These are phyloP conservation scores for Schizonepeta tenuifolia DNA, from an alignment of 257 asterid species.

Conservation along the genomic window DNA sequence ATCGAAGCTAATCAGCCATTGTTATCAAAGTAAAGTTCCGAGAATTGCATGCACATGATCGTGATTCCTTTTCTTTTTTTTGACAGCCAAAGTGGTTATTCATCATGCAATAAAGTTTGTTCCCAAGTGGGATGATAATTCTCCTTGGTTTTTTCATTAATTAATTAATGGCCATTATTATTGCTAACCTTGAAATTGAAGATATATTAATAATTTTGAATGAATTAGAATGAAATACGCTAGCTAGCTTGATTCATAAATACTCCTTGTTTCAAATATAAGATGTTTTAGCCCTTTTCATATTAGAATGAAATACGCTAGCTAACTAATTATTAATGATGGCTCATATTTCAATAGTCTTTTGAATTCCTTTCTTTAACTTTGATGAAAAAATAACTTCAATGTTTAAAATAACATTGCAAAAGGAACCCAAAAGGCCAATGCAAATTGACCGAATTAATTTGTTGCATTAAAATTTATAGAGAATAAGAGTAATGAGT, in stretches of 20 bases:
- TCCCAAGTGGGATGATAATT: slow-evolving; percentile 11
- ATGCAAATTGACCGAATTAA: no score
- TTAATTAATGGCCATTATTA: not conserved
- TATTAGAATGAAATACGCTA: no score
- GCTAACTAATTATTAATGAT: no score
- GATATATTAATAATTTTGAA: not conserved
- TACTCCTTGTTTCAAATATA: no score
- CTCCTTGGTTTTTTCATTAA: slow-evolving; percentile 1
- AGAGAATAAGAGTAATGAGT: no score
- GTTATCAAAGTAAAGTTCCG: slow-evolving; percentile 30
- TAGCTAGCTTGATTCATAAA: not conserved
- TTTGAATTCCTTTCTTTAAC: no score
- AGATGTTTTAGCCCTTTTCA: no score
- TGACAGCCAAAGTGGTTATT: slow-evolving; percentile 16
- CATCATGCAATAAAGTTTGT: slow-evolving; percentile 28
- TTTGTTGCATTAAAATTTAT: no score
- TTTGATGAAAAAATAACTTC: no score
- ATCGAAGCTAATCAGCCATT: slow-evolving; percentile 14
- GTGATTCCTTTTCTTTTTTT: slow-evolving; percentile 24
- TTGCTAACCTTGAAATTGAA: not conserved
- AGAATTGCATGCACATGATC: slow-evolving; percentile 44
- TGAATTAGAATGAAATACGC: not conserved
- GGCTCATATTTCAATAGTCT: no score
- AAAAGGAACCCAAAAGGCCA: no score
- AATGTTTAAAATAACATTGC: no score